Evolutionary conservation across 768 basidiomycete genomes (phyloP).

Genomic region (Mycena sanguinolenta): DNA sequence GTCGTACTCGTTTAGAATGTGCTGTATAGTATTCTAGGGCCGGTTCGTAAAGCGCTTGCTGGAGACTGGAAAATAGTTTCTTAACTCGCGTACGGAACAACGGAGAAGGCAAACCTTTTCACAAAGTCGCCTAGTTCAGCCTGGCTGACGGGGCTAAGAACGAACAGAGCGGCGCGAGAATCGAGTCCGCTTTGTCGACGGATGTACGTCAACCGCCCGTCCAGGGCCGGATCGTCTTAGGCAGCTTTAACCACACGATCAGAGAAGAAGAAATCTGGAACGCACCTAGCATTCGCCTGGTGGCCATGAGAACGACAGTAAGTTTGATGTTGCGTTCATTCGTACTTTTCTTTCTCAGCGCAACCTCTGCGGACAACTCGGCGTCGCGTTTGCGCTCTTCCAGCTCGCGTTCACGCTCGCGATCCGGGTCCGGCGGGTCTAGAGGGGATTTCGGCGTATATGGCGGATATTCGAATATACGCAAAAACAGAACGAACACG

Average conservation of each 20-base stretch:
- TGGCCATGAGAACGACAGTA: slow-evolving; percentile 94
- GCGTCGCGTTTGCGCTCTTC: slow-evolving; percentile 82
- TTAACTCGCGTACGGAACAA: slow-evolving; percentile 5
- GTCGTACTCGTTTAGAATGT: slow-evolving; percentile 91
- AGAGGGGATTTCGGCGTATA: slow-evolving; percentile 64
- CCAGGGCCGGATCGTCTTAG: slow-evolving; percentile 87
- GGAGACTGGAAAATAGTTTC: slow-evolving; percentile 66
- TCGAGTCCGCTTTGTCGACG: slow-evolving; percentile 91
- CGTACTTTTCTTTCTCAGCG: slow-evolving; percentile 81
- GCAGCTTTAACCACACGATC: neutral
- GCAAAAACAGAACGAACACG: slow-evolving; percentile 92
- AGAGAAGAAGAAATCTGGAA: slow-evolving; percentile 24
- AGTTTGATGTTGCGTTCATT: slow-evolving; percentile 93
- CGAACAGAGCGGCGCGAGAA: slow-evolving; percentile 92
- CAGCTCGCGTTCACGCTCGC: slow-evolving; percentile 68
- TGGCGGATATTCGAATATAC: slow-evolving; percentile 78
- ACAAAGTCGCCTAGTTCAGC: slow-evolving; percentile 92
- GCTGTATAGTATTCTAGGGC: slow-evolving; percentile 94
- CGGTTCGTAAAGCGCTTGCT: slow-evolving; percentile 89
- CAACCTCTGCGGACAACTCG: slow-evolving; percentile 85
- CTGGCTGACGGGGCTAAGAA: slow-evolving; percentile 92
- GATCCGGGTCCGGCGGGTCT: slow-evolving; percentile 65
- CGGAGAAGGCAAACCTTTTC: slow-evolving; percentile 64
- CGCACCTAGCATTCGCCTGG: slow-evolving; percentile 86
- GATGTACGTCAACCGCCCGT: slow-evolving; percentile 87